Base-by-base conservation (phyloP, 1,284 basidiomycete genomes). In the Leccinum laetum region DNA sequence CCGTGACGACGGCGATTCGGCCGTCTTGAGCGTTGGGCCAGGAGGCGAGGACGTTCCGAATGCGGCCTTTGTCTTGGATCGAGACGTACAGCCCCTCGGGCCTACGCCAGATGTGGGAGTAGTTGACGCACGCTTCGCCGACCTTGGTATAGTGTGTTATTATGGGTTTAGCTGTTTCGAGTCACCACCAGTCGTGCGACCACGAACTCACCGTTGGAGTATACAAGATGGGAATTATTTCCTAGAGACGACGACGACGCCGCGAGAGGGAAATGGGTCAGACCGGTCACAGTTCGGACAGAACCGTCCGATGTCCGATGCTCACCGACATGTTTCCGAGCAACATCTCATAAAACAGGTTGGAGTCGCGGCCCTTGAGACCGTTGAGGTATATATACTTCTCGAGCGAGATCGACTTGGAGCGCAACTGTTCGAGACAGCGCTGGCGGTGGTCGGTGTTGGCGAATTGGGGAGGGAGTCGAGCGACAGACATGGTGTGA, bases 61-160 rank as follows among this genome's bases (percentile, higher is more conserved):
- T 87, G 59, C 78, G 81, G 14, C 89, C 92, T 76, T 90, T 90
- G 79, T 94, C 88, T 64, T 87, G 80, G 63, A 91, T 88, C 14
- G 87, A 86, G 69, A 94, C 81, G 77, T 91, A 94, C 56, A 88
- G 71, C 6, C 86, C 86, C 72, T 93, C 91, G 10, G 90, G 89
- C 16, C 86, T 83, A 44, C 88, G 84, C 84, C 88, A 93, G 69
- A 93, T 91, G 70, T 90, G 84, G 7, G 87, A 88, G 72, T 88
- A 91, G 73, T 90, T 86, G 64, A 88, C 83, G 75, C 92, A 94
- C 0, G 88, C 91, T 67, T 93, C 91, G 46, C 93, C 93, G 63
- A 95, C 93, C 85, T 86, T 11, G 11, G 9, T 5, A 4, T 32
- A 32, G 29, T 32, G 5, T 21, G 4, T 21, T 5, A 24, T 7